Conservation (phyloP, 2,329 filamentous ascomycete genomes). For the Alternaria triticimaculans region DNA sequence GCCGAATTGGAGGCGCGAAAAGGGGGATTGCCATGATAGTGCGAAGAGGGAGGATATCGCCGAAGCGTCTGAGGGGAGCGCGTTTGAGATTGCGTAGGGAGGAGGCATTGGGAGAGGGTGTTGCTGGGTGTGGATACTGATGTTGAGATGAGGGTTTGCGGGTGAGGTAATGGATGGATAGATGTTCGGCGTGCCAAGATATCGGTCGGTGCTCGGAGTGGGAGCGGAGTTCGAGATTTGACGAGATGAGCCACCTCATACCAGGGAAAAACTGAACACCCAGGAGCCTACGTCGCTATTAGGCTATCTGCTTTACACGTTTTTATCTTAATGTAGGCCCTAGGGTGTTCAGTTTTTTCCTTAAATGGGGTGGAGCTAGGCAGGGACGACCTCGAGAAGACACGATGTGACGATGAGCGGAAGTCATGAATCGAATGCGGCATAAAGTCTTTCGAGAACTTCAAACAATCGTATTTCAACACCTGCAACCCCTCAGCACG, state of each 20-base stretch:
- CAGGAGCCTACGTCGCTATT: too few relatives aligned
- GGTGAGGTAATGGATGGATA: background rate
- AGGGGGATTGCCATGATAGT: slow-evolving; percentile 35
- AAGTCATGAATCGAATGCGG: rapidly evolving
- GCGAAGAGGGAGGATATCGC: slow-evolving; percentile 36
- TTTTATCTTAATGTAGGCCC: too few relatives aligned
- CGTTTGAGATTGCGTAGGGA: background rate
- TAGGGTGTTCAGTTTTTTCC: too few relatives aligned
- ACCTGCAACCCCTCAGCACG: background rate
- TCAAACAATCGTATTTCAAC: background rate
- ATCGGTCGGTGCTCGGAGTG: background rate
- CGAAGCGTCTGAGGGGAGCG: background rate
- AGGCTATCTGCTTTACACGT: too few relatives aligned
- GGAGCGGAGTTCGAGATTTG: background rate
- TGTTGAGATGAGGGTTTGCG: background rate
- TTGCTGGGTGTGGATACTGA: background rate
- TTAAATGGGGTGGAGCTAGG: too few relatives aligned
- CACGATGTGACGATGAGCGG: background rate
- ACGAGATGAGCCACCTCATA: too few relatives aligned
- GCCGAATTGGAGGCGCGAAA: slow-evolving; percentile 36
- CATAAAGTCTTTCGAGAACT: background rate
- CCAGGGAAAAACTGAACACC: too few relatives aligned
- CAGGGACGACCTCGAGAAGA: background rate
- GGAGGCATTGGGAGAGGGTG: background rate
- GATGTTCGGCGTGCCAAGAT: background rate